Base-by-base conservation (phyloP, 352 stramenopile genomes). In the Pythium brassicae region DNA sequence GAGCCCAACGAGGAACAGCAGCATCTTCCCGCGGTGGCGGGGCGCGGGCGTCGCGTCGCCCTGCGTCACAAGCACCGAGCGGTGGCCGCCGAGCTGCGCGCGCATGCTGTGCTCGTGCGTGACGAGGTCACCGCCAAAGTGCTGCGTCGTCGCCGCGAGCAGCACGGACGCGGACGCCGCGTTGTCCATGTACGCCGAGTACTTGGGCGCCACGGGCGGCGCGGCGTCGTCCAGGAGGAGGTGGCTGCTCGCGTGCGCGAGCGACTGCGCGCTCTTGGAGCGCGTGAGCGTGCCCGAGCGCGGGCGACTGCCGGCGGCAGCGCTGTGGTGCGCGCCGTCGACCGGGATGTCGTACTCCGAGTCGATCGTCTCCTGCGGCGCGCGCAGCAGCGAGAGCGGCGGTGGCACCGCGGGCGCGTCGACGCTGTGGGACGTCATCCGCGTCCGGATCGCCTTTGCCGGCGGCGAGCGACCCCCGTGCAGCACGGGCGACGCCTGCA, bases 51-150 rank as follows among this genome's bases (percentile, higher is more conserved):
- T 76, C 23, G 67, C 63, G 10, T 58, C 63, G 56, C 63, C 58
- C 12, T 57, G 52, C 10, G 68, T 68, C 14, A 89, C 66, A 4
- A 92, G 53, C 49, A 84, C 68, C 20, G 83, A 94, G 5, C 78
- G 81, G 48, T 94, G 83, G 23, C 83, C 83, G 6, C 83, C 83
- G 0, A 81, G 63, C 63, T 92, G 66, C 5, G 81, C 79, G 15
- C 83, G 83, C 32, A 69, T 72, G 49, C 74, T 78, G 69, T 94
- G 83, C 49, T 94, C 83, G 10, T 92, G 71, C 2, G 83, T 94
- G 12, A 91, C 81, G 4, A 94, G 62, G 37, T 94, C 83, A 2
- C 83, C 83, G 26, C 83, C 83, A 78, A 94, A 94, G 65, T 94
- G 79, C 66, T 94, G 79, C 58, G 83, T 92, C 11, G 81, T 89